Evolutionary conservation across 2,329 filamentous ascomycete species (phyloP).

Genomic region (Cladophialophora bantiana): DNA sequence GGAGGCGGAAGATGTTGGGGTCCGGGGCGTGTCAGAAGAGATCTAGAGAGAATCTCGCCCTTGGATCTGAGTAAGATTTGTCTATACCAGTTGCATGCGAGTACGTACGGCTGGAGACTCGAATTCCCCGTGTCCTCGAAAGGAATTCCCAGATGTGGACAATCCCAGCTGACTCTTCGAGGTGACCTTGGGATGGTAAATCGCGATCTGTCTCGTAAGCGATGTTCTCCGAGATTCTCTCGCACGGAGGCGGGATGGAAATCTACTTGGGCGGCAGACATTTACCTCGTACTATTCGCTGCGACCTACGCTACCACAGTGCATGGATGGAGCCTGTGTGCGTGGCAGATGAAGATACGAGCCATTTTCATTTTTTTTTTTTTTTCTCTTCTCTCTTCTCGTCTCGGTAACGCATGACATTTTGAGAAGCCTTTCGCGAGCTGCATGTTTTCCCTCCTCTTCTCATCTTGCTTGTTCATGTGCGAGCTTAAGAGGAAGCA

Average conservation of each 20-base stretch:
- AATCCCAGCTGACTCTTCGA: conserved; percentile 1
- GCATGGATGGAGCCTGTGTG: conserved; percentile 5
- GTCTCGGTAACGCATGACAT: conserved; percentile 21
- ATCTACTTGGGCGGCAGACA: neutral
- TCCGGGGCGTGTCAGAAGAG: neutral
- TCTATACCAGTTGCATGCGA: neutral
- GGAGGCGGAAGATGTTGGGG: conserved; percentile 1
- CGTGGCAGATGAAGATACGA: conserved; percentile 5
- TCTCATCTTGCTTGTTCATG: neutral
- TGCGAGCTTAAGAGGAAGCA: neutral
- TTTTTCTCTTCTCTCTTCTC: neutral
- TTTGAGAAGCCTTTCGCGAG: conserved; percentile 15
- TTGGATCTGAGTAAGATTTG: conserved; percentile 19
- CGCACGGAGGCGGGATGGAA: neutral
- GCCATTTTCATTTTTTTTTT: neutral
- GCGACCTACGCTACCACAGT: neutral
- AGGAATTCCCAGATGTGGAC: conserved; percentile 2
- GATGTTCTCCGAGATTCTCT: conserved; percentile 3
- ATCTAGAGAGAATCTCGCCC: neutral
- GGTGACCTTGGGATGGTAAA: neutral
- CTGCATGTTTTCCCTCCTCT: conserved; percentile 3
- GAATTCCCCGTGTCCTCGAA: neutral
- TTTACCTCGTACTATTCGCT: neutral
- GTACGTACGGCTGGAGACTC: neutral
- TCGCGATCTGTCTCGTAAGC: conserved; percentile 1